A percentile compares a stretch with the other conserved stretches of the same genome.
phyloP scores from a whole-genome alignment of 805 yeast species.

The Isabelozyma pseudorhagii region DNA sequence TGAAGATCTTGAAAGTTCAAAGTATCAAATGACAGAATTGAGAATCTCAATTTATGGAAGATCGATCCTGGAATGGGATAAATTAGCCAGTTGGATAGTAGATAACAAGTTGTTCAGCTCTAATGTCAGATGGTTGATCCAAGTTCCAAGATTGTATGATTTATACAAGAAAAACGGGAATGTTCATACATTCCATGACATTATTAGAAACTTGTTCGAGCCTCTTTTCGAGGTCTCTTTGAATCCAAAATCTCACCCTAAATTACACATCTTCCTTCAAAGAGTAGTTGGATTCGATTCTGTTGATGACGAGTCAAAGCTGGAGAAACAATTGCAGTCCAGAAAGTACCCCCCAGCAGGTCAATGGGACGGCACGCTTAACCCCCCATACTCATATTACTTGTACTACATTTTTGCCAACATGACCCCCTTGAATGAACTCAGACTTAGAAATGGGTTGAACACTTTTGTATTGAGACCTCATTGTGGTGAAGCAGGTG shows the following conservation, averaged over 20 bases:
- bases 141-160: conserved; percentile 91
- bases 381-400: conserved; percentile 98
- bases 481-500: conserved; percentile 99
- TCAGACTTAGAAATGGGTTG: conserved; percentile 71
- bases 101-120: conserved; percentile 89
- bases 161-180: conserved; percentile 75
- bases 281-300: conserved; percentile 97
- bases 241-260: conserved; percentile 87
- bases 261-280: conserved; percentile 80
- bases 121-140: conserved; percentile 96
- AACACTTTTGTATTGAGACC: conserved; percentile 95
- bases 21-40: conserved; percentile 96
- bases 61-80: conserved; percentile 89
- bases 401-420: conserved; percentile 86
- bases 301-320: conserved; percentile 96
- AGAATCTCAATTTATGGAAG: conserved; percentile 95
- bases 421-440: conserved; percentile 78
- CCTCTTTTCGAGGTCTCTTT: conserved; percentile 90
- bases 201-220: conserved; percentile 72
- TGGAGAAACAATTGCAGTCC: conserved; percentile 71
- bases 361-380: conserved; percentile 70
- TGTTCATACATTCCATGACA: conserved; percentile 69
- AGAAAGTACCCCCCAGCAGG: conserved; percentile 83
- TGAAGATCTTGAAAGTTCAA: conserved; percentile 89
- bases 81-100: conserved; percentile 89